phyloP scores from a whole-genome alignment of 495 filamentous ascomycete genomes.

The Podospora fimiseda region DNA sequence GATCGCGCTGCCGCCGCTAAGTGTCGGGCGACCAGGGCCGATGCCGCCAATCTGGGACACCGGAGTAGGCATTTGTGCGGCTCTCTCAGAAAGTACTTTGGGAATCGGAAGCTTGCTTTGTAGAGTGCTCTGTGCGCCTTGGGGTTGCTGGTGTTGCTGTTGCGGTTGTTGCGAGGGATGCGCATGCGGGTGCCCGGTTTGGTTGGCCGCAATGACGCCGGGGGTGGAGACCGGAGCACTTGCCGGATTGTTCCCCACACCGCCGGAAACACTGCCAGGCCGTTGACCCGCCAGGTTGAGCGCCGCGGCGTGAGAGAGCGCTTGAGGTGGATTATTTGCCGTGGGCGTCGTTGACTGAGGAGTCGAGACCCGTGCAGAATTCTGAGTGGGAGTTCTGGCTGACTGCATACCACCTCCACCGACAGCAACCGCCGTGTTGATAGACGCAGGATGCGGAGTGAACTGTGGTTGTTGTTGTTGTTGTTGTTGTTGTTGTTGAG shows the following conservation, averaged over 20 bases:
- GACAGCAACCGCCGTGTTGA: slow-evolving; percentile 42
- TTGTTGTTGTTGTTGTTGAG: no score
- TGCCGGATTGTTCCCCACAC: slow-evolving; percentile 1
- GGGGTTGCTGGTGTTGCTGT: neutral
- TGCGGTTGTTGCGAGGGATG: slow-evolving; percentile 34
- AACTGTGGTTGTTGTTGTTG: no score
- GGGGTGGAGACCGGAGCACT: slow-evolving; percentile 25
- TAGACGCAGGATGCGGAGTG: slow-evolving; percentile 32
- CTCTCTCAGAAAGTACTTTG: slow-evolving; percentile 60
- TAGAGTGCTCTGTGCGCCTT: slow-evolving; percentile 27
- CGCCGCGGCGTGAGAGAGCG: slow-evolving; percentile 43
- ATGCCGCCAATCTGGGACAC: slow-evolving; percentile 55
- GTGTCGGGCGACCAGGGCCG: slow-evolving; percentile 61
- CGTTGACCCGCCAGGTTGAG: slow-evolving; percentile 40
- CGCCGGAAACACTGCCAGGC: slow-evolving; percentile 28
- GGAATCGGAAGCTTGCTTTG: slow-evolving; percentile 67
- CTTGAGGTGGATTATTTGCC: slow-evolving; percentile 33
- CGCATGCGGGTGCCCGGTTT: slow-evolving; percentile 50
- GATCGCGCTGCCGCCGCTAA: slow-evolving; percentile 64
- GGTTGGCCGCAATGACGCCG: slow-evolving; percentile 22
- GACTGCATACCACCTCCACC: slow-evolving; percentile 32
- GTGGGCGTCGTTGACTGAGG: slow-evolving; percentile 42
- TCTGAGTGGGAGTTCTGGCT: slow-evolving; percentile 39
- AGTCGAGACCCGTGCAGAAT: slow-evolving; percentile 39
- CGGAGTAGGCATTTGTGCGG: slow-evolving; percentile 58